Evolutionary conservation across 495 filamentous ascomycete species (phyloP), one percentile per base, ranked within the genome.

Genomic region (Podospora pseudopauciseta): DNA sequence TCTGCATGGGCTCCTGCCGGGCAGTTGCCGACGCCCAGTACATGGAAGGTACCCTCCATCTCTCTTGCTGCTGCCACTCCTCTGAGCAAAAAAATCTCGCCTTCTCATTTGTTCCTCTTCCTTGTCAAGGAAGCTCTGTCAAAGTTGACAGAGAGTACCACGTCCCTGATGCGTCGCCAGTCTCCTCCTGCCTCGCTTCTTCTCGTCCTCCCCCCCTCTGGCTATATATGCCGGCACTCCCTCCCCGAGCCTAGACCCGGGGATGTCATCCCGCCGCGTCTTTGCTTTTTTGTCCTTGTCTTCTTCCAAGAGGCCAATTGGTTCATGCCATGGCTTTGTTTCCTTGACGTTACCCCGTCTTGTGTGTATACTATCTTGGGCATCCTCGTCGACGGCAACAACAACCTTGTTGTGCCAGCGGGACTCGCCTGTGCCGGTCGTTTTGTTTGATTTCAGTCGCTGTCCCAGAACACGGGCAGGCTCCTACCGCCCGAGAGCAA

Each of bases 211-310:
- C 18, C 20, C 68, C 54, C 59, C 34, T 70, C 62, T 74, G 77
- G 70, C 78, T 81, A 81, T 81, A 81, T 81, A 82, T 79, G 78
- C 75, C 74, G 75, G 75, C 75, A 70, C 72, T 67, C 76, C 76
- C 76, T 75, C 77, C 78, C 72, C 72, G 73, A 77, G 76, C 77
- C 80, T 81, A 77, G 80, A 72, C 74, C 72, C 67, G 49, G 67
- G 68, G 64, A 73, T 73, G 68, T 71, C 56, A 73, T 72, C 73
- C 78, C 70, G 63, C 72, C 34, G 60, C 71, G 76, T 72, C 77
- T 75, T 76, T 72, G 76, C 76, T 70, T 71, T 72, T 73, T 77
- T 71, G 71, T 78, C 62, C 61, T 73, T 75, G 73, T 75, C 71
- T 70, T 73, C 69, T 70, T 71, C 64, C 64, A 68, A 70, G 68